Evolutionary conservation across 2,329 filamentous ascomycete genomes (phyloP), one percentile per base, ranked within the genome.

Genomic region (Aspergillus amoenus): DNA sequence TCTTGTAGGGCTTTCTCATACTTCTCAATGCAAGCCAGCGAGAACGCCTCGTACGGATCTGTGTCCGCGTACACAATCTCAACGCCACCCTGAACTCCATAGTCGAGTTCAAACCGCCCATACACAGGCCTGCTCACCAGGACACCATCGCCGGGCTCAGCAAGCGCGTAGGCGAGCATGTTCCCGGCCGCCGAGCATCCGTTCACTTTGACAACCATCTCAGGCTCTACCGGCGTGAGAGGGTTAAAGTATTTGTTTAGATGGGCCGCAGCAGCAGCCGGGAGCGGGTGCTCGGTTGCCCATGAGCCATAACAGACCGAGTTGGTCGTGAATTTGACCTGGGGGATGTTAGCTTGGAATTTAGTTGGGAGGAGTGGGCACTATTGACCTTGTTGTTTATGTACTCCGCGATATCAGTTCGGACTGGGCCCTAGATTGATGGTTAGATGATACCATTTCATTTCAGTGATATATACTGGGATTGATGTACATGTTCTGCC

Each of bases 31-130:
- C 66, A 64, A 13, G 63, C 64, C 3, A 60, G 62, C 3, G 63
- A 62, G 57, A 81, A 80, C 4, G 70, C 71, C 57, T 81, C 76
- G 2, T 70, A 64, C 2, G 58, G 58, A 5, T 66, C 58, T 22
- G 75, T 78, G 21, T 74, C 62, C 1, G 74, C 71, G 56, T 75
- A 77, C 1, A 79, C 68, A 18, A 74, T 68, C 52, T 73, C 62
- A 5, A 78, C 64, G 1, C 68, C 72, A 0, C 79, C 75, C 50
- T 78, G 75, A 17, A 76, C 73, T 0, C 76, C 75, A 44, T 82
- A 79, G 62, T 84, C 81, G 1, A 76, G 66, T 21, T 77, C 72
- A 53, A 83, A 83, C 15, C 77, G 72, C 17, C 76, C 76, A 56
- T 83, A 84, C 6, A 77, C 71, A 0, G 81, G 80, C 13, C 75